Evolutionary conservation across 139 green algal genomes (phyloP), one percentile per base, ranked within the genome.

Genomic region (Volvox reticuliferus): DNA sequence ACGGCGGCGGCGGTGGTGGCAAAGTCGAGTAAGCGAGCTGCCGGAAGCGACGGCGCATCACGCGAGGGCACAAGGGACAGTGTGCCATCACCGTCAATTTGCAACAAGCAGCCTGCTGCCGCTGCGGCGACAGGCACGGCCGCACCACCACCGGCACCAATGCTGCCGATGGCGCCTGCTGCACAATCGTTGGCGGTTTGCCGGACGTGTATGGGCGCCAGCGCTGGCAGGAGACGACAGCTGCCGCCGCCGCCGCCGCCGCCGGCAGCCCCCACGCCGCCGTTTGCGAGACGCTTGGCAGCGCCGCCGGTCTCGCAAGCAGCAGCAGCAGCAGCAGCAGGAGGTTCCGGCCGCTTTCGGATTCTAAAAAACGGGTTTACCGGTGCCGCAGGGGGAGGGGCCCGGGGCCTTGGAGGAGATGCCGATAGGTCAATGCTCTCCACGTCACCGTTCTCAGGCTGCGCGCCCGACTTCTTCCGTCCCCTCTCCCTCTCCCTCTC

Each of bases 281-380:
- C 85, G 0, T 16, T 50, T 26, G n/a, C 16, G 32, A 35, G 44
- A 21, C 79, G 79, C 65, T 79, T 86, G 14, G 26, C 13, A 1
- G 68, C 79, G 50, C 63, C 68, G 71, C 88, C 88, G 1, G 79
- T 37, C 50, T 79, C 79, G 1, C 55, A n/a, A n/a, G n/a, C 88
- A 26, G 36, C 36, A 28, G 88, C 77, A 30, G 13, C 77, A 35
- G 33, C 33, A 87, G 55, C 81, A 33, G 82, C 82, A 16, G 86
- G 71, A 30, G 86, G 50, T 14, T 84, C 85, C 1, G 30, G 36
- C 2, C 69, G 50, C 24, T 92, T 92, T 5, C 89, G 44, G 3
- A 50, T 55, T 18, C n/a, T 28, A 55, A 92, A 92, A 71, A 92
- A 92, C 0, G 73, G 82, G 71, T 86, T 89, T 0, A 79, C 32